Evolutionary conservation across 495 filamentous ascomycete genomes (phyloP).

Genomic region (Trichoderma orchidacearum): DNA sequence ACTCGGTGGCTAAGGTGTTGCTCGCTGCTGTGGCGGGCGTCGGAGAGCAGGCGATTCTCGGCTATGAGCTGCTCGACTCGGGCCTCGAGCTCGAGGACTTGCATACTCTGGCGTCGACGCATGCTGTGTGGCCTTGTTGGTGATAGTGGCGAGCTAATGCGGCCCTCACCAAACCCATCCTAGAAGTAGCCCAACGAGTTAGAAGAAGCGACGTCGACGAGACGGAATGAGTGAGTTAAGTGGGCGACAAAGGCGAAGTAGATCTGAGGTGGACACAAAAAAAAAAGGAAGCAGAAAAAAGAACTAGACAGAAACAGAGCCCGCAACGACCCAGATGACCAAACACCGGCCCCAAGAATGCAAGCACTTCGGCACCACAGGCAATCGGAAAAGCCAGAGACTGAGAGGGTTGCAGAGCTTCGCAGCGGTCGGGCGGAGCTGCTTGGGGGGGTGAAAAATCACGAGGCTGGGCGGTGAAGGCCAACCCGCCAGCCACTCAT

Average conservation of each 20-base stretch:
- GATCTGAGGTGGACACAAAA: background rate
- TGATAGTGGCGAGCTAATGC: slow-evolving; percentile 72
- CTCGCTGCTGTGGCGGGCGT: slow-evolving; percentile 58
- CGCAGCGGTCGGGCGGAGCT: background rate
- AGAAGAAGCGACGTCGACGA: slow-evolving; percentile 5
- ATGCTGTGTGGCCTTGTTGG: slow-evolving; percentile 92
- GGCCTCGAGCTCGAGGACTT: slow-evolving; percentile 69
- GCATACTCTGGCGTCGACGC: slow-evolving; percentile 91
- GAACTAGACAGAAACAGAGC: background rate
- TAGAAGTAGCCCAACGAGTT: slow-evolving; percentile 19
- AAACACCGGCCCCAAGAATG: background rate
- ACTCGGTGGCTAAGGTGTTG: slow-evolving; percentile 22
- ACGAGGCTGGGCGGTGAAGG: background rate
- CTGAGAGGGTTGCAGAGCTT: background rate
- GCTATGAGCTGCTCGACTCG: slow-evolving; percentile 66
- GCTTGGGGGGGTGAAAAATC: background rate
- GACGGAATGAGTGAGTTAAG: slow-evolving; percentile 4
- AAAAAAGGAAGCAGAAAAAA: background rate
- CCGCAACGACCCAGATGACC: slow-evolving; percentile 1
- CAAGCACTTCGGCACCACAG: background rate
- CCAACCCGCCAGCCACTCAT: background rate
- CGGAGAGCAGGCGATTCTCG: slow-evolving; percentile 65
- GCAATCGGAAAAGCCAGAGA: background rate
- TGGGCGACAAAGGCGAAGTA: slow-evolving; percentile 2
- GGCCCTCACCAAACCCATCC: slow-evolving; percentile 93